Percentiles rank a stretch among this genome's conserved stretches.
Evolutionary conservation across 176 grass and related monocot genomes (phyloP).

Genomic region (Oropetium thomaeum): DNA sequence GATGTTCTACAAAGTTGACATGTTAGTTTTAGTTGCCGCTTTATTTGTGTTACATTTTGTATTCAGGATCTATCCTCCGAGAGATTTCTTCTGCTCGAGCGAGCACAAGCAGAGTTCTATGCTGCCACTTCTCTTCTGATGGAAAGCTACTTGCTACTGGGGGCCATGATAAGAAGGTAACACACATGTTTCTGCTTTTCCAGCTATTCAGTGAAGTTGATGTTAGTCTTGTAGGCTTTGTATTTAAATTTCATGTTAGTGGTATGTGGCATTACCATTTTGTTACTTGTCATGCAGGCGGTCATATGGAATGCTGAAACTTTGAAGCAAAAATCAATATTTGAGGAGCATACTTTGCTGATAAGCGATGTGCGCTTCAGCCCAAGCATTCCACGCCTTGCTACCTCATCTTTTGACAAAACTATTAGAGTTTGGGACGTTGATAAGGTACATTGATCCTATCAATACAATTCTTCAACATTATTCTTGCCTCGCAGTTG

Average conservation of each 20-base stretch:
- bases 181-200: conserved; percentile 6
- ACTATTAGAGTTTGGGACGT: conserved; percentile 89
- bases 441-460: conserved; percentile 56
- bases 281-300: conserved; percentile 51
- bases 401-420: conserved; percentile 95
- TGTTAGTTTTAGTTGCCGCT: not conserved
- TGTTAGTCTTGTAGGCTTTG: not conserved
- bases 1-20: not conserved
- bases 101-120: conserved; percentile 71
- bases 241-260: not conserved
- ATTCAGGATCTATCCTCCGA: conserved; percentile 64
- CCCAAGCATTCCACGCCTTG: conserved; percentile 59
- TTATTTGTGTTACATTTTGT: conserved; percentile 9
- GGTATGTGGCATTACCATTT: conserved; percentile 12
- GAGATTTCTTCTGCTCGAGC: conserved; percentile 64
- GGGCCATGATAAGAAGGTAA: conserved; percentile 96
- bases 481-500: not conserved
- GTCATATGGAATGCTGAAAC: conserved; percentile 76
- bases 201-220: conserved; percentile 15
- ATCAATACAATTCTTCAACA: conserved; percentile 7
- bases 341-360: conserved; percentile 74
- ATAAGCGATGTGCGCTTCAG: conserved; percentile 93
- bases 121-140: conserved; percentile 94
- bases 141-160: conserved; percentile 92
- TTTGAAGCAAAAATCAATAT: conserved; percentile 66